Percentiles rank a stretch among this genome's conserved stretches.
Evolutionary conservation across 805 yeast genomes (phyloP).

Genomic region (Hanseniaspora occidentalis): DNA sequence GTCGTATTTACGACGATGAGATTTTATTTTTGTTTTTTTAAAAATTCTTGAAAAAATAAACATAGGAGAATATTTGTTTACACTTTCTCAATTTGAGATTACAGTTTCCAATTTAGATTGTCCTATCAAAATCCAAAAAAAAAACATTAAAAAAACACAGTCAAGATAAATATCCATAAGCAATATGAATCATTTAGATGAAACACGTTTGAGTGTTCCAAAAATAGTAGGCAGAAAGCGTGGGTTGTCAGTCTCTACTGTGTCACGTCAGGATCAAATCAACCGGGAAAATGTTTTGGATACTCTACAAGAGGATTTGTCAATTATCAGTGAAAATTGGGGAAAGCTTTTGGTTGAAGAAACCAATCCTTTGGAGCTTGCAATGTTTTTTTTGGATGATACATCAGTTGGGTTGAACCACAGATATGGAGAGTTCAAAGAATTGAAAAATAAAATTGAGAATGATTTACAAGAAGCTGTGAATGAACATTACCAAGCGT

Average conservation of each 20-base stretch:
- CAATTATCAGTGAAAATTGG: conserved; percentile 33
- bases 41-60: too few species aligned
- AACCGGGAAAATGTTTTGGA: conserved; percentile 21
- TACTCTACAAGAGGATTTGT: conserved; percentile 18
- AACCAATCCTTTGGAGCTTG: conserved; percentile 76
- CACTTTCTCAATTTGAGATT: too few species aligned
- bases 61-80: too few species aligned
- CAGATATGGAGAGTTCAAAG: conserved; percentile 51
- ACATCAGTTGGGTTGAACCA: conserved; percentile 87
- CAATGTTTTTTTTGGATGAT: conserved; percentile 70
- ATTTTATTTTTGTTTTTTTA: too few species aligned
- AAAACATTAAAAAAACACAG: neutral
- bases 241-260: conserved; percentile 20
- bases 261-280: conserved; percentile 17
- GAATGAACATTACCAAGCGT: conserved; percentile 69
- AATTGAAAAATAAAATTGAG: conserved; percentile 44
- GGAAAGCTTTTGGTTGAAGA: conserved; percentile 35
- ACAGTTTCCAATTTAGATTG: too few species aligned
- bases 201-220: conserved; percentile 10
- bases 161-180: neutral
- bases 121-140: too few species aligned
- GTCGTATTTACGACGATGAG: too few species aligned
- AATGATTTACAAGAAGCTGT: conserved; percentile 55
- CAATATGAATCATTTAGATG: conserved; percentile 8
- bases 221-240: conserved; percentile 15